Conservation (phyloP, 208 protist genomes). For the Leishmania tropica region DNA sequence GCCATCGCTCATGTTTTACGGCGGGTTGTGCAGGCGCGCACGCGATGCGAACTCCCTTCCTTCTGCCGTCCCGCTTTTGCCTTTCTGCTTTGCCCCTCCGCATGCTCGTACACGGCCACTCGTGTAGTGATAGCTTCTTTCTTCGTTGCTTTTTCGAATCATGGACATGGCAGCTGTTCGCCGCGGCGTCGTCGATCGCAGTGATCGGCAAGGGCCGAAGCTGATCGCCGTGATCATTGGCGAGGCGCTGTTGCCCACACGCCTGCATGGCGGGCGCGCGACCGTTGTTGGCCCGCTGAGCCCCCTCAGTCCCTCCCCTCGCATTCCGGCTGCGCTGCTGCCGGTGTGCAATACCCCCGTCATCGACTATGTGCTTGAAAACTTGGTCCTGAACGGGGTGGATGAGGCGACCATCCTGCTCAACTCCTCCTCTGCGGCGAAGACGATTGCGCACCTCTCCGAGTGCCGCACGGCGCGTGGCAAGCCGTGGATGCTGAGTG, state of each 20-base stretch:
- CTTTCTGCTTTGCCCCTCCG: background rate
- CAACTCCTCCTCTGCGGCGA: conserved; percentile 47
- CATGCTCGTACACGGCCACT: background rate
- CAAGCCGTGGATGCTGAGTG: conserved; percentile 66
- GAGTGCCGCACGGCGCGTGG: conserved; percentile 55
- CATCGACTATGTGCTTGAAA: conserved; percentile 90
- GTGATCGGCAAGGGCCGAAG: conserved; percentile 20
- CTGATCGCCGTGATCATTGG: conserved; percentile 73
- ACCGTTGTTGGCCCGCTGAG: conserved; percentile 48
- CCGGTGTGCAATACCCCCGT: conserved; percentile 86
- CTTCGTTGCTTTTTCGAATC: background rate
- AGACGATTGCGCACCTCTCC: conserved; percentile 58
- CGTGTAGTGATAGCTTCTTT: background rate
- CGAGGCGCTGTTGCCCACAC: conserved; percentile 52
- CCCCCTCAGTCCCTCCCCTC: conserved; percentile 58
- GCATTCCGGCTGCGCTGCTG: conserved; percentile 77
- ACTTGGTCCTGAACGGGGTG: conserved; percentile 75
- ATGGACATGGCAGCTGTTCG: conserved; percentile 20
- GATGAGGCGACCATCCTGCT: conserved; percentile 74
- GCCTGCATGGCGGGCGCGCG: conserved; percentile 14
- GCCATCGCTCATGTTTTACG: background rate
- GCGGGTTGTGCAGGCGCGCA: background rate
- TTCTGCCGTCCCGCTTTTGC: background rate
- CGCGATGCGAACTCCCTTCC: background rate
- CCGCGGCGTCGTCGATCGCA: conserved; percentile 15